These are phyloP conservation scores for Galerina sulciceps DNA, from an alignment of 768 basidiomycete genomes.

Conservation along the genomic window DNA sequence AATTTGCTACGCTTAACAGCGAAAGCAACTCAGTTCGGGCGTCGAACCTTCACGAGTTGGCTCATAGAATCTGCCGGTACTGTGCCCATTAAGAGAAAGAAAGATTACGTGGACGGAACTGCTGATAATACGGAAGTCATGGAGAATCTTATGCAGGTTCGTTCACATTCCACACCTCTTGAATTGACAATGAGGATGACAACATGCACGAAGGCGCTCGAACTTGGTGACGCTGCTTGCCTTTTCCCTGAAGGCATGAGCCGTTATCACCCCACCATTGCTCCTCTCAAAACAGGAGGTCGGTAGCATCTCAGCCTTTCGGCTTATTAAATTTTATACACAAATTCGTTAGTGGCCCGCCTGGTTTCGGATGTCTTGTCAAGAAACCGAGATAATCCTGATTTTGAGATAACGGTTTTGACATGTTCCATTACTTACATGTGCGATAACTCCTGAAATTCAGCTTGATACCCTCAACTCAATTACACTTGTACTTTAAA, in stretches of 20 bases:
- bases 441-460: slow-evolving; percentile 36
- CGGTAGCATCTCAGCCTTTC: slow-evolving; percentile 17
- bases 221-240: slow-evolving; percentile 78
- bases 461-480: background rate
- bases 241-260: slow-evolving; percentile 89
- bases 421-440: slow-evolving; percentile 87
- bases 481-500: slow-evolving; percentile 28
- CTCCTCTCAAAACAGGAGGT: slow-evolving; percentile 89
- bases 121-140: slow-evolving; percentile 74
- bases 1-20: slow-evolving; percentile 86
- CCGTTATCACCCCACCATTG: slow-evolving; percentile 84
- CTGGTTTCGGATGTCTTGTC: slow-evolving; percentile 80
- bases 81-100: slow-evolving; percentile 78
- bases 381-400: slow-evolving; percentile 65
- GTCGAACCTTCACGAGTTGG: slow-evolving; percentile 86
- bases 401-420: slow-evolving; percentile 73
- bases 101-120: slow-evolving; percentile 60
- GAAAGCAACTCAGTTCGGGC: slow-evolving; percentile 86
- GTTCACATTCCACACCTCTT: background rate
- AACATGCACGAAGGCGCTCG: slow-evolving; percentile 59
- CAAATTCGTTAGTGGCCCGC: slow-evolving; percentile 62
- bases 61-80: slow-evolving; percentile 89
- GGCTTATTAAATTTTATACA: background rate
- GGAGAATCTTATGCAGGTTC: slow-evolving; percentile 70
- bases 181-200: background rate